These are phyloP conservation scores for Aspergillus sergii DNA, from an alignment of 2,329 filamentous ascomycete species.

Conservation along the genomic window DNA sequence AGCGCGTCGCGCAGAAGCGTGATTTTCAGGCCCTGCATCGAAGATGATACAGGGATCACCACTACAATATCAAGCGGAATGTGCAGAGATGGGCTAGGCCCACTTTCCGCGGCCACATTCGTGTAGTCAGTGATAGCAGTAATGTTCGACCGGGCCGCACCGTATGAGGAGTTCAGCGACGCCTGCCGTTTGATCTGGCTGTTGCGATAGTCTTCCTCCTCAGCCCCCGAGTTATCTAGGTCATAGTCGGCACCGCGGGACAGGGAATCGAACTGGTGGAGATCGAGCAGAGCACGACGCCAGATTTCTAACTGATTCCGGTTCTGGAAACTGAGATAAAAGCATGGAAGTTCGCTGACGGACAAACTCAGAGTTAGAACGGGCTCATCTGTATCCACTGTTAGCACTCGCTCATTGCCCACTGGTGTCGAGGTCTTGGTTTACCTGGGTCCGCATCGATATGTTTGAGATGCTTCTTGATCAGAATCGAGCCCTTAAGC, in stretches of 20 bases:
- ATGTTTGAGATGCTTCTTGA: constrained; percentile 95
- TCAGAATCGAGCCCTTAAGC: constrained; percentile 94
- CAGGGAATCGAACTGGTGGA: constrained; percentile 68
- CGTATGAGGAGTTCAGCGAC: constrained; percentile 80
- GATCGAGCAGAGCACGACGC: constrained; percentile 82
- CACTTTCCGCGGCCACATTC: constrained; percentile 58
- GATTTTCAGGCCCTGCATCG: constrained; percentile 99
- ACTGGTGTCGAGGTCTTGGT: constrained; percentile 3
- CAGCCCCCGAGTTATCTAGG: constrained; percentile 75
- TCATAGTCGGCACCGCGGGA: constrained; percentile 76
- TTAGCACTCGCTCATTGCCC: background rate
- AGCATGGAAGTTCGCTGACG: constrained; percentile 87
- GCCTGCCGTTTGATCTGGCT: constrained; percentile 69
- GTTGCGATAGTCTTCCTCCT: constrained; percentile 81
- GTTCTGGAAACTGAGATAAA: constrained; percentile 87
- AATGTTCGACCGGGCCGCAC: constrained; percentile 76
- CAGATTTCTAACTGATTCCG: constrained; percentile 80
- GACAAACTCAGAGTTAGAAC: constrained; percentile 88
- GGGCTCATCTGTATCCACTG: constrained; percentile 64
- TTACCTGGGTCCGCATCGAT: constrained; percentile 66
- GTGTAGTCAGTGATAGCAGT: constrained; percentile 94
- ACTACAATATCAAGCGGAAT: constrained; percentile 95
- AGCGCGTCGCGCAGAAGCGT: constrained; percentile 89
- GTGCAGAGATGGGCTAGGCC: constrained; percentile 71
- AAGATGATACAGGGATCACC: constrained; percentile 94